Evolutionary conservation across 179 eudicot species (phyloP).

Genomic region (Silene coronaria): DNA sequence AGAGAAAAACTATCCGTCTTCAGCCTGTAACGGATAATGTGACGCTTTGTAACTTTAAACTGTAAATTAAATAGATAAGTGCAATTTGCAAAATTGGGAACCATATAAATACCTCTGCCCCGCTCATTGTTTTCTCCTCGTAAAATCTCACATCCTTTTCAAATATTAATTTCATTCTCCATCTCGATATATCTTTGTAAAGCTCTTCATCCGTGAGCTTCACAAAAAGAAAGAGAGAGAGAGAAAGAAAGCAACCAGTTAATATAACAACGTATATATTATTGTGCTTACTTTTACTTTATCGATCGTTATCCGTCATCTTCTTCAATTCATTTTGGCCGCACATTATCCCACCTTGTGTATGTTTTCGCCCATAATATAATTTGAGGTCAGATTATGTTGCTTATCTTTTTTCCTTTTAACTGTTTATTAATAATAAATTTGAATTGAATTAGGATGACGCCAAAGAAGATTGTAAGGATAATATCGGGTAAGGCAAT

Average conservation of each 20-base stretch:
- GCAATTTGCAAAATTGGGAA: neutral
- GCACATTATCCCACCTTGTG: neutral
- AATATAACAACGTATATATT: neutral
- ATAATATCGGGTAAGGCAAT: constrained; percentile 23
- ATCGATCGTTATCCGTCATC: neutral
- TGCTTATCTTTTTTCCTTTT: no score
- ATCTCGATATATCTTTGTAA: neutral
- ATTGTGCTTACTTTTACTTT: neutral
- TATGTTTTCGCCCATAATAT: neutral
- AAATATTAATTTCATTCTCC: neutral
- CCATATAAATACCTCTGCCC: neutral
- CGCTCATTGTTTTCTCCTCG: neutral
- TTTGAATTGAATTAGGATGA: constrained; percentile 2
- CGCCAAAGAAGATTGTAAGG: constrained; percentile 15
- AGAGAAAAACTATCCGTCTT: no score
- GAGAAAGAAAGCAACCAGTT: neutral
- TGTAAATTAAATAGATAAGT: neutral
- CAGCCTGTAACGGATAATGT: no score
- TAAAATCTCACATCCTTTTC: neutral
- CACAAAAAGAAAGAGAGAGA: neutral
- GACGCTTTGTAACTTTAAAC: no score
- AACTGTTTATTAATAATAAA: no score
- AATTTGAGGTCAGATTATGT: neutral
- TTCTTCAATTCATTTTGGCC: neutral
- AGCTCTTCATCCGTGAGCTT: constrained; percentile 10